These are phyloP conservation scores for Eucalyptus cladocalyx DNA, from an alignment of 345 rosid species.

Conservation along the genomic window DNA sequence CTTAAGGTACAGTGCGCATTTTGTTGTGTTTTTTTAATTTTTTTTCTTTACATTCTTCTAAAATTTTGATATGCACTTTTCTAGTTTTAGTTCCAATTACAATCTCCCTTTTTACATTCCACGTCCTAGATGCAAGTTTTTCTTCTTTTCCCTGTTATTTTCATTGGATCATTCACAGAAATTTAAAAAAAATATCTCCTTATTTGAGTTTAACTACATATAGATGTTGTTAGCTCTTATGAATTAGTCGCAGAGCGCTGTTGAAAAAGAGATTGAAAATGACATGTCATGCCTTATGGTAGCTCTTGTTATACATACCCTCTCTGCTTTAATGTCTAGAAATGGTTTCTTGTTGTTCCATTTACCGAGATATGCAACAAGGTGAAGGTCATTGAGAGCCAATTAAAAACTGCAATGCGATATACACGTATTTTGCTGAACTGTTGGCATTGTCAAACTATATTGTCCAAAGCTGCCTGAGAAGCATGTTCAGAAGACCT, in stretches of 20 bases:
- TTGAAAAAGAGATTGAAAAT: neutral
- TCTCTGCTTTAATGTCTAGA: neutral
- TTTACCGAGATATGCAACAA: neutral
- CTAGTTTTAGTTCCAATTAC: neutral
- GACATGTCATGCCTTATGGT: neutral
- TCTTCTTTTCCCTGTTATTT: neutral
- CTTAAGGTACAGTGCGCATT: slow-evolving; percentile 39
- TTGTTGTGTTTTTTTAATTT: neutral
- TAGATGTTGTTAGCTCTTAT: neutral
- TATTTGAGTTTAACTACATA: neutral
- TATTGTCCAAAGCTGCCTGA: neutral
- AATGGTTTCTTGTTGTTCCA: neutral
- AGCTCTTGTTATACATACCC: neutral
- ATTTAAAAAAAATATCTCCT: neutral
- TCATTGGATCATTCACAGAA: neutral
- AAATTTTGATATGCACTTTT: neutral
- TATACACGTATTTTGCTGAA: neutral
- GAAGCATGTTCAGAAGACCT: neutral
- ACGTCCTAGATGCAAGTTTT: neutral
- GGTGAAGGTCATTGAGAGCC: neutral
- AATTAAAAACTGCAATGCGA: neutral
- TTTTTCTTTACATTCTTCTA: neutral
- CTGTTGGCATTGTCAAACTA: neutral
- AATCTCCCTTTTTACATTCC: neutral
- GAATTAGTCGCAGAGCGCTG: neutral